A percentile compares a stretch with the other conserved stretches of the same genome.
These are phyloP conservation scores for Coleophoma crateriformis DNA, from an alignment of 2,329 filamentous ascomycete genomes.

Conservation along the genomic window DNA sequence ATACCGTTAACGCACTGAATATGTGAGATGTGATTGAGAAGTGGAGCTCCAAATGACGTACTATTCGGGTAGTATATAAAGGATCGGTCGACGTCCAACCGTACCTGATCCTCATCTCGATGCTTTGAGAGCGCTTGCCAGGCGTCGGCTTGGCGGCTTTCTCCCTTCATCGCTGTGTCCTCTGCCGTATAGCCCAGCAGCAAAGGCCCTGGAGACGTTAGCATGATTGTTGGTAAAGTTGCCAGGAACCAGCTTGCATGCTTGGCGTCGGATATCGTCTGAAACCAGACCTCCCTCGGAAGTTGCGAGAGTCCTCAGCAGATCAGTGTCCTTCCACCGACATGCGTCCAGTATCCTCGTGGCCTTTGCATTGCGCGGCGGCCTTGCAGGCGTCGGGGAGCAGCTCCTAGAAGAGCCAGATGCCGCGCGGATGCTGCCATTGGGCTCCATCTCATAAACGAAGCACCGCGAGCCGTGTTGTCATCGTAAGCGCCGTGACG, in stretches of 20 bases:
- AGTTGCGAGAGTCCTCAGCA: constrained; percentile 52
- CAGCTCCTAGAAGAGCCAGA: constrained; percentile 3
- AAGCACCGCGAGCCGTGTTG: constrained; percentile 11
- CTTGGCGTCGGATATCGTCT: constrained; percentile 63
- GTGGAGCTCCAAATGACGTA: constrained; percentile 34
- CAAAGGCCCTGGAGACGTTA: constrained; percentile 51
- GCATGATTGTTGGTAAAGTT: constrained; percentile 3
- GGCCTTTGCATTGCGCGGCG: constrained; percentile 27
- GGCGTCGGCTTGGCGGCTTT: constrained; percentile 12
- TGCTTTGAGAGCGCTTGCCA: constrained; percentile 61
- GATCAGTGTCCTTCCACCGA: constrained; percentile 46
- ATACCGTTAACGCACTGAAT: constrained; percentile 15
- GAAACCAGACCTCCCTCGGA: constrained; percentile 62
- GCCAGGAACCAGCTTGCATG: constrained; percentile 57
- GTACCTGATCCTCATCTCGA: constrained; percentile 83
- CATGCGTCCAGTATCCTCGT: constrained; percentile 55
- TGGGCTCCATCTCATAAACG: constrained; percentile 23
- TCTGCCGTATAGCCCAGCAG: constrained; percentile 38
- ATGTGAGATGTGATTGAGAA: constrained; percentile 17
- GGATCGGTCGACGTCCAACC: constrained; percentile 88
- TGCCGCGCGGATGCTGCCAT: constrained; percentile 15
- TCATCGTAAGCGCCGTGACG: constrained; percentile 14
- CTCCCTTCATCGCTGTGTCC: constrained; percentile 11
- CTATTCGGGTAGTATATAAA: constrained; percentile 93
- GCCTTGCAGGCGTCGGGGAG: constrained; percentile 3